Conservation (phyloP, 1,139 yeast genomes). For the Protomyces gravidus region DNA sequence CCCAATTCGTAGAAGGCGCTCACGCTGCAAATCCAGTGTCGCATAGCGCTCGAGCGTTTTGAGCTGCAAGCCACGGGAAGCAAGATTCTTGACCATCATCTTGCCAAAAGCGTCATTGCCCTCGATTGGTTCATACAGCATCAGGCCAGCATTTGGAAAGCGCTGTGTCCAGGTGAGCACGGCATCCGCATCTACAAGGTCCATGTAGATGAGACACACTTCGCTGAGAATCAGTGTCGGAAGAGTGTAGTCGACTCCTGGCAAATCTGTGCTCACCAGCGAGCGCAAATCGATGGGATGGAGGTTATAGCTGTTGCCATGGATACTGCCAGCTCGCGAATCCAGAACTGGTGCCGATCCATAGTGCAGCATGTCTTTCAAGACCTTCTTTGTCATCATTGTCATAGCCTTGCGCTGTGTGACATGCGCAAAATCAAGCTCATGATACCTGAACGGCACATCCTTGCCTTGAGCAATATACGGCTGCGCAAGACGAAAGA, state of each 20-base stretch:
- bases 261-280: not conserved
- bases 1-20: constrained; percentile 39
- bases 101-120: constrained; percentile 68
- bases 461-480: not conserved
- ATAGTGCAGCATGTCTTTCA: constrained; percentile 8
- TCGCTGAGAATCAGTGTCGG: constrained; percentile 81
- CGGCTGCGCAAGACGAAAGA: constrained; percentile 49
- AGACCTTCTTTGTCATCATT: constrained; percentile 40
- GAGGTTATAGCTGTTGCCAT: constrained; percentile 8
- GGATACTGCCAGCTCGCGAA: constrained; percentile 15
- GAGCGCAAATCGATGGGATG: constrained; percentile 20
- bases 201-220: constrained; percentile 81
- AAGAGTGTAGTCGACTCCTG: constrained; percentile 41
- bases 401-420: constrained; percentile 57
- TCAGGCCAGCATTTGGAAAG: constrained; percentile 31
- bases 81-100: constrained; percentile 73
- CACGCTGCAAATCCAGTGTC: constrained; percentile 49
- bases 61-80: constrained; percentile 63
- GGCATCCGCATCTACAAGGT: constrained; percentile 52
- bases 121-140: constrained; percentile 78
- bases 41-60: constrained; percentile 56
- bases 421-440: constrained; percentile 69
- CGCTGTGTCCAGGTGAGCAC: constrained; percentile 45
- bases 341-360: not conserved
- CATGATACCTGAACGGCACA: constrained; percentile 51